These are phyloP conservation scores for Lunasporangiospora selenospora DNA, from an alignment of 192 early-diverging fungal genomes.

Conservation along the genomic window DNA sequence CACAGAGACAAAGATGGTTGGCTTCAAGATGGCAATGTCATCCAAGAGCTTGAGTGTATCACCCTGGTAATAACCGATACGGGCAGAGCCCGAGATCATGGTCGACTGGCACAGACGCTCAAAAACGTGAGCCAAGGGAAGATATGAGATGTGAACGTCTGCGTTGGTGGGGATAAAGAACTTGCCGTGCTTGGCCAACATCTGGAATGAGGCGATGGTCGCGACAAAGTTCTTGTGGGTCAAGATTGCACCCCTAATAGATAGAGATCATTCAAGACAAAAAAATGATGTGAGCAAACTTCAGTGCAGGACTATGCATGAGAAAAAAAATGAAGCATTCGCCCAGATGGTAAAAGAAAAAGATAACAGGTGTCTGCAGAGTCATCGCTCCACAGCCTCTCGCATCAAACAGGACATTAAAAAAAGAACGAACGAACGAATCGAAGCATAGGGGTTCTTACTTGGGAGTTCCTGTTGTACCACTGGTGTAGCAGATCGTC, in stretches of 20 bases:
- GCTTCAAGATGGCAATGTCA: conserved; percentile 82
- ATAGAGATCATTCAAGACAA: background rate
- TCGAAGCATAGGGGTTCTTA: conserved; percentile 26
- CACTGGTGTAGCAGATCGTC: conserved; percentile 82
- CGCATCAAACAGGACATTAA: background rate
- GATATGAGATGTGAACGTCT: conserved; percentile 79
- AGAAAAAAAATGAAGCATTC: too few species aligned
- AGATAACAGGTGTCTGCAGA: too few species aligned
- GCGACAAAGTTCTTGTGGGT: conserved; percentile 82
- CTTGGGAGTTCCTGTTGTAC: conserved; percentile 71
- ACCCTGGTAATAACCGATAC: conserved; percentile 65
- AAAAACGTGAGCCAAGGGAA: conserved; percentile 93
- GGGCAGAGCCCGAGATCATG: conserved; percentile 61
- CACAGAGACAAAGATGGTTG: conserved; percentile 86
- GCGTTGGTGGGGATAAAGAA: conserved; percentile 4
- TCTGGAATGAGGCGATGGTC: conserved; percentile 25
- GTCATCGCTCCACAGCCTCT: too few species aligned
- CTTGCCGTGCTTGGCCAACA: conserved; percentile 1
- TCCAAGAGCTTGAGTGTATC: conserved; percentile 31
- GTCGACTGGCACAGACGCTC: conserved; percentile 68
- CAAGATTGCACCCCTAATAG: conserved; percentile 62
- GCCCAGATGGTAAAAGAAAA: too few species aligned
- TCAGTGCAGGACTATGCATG: too few species aligned
- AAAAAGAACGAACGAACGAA: background rate
- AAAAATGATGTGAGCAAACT: too few species aligned